phyloP scores from a whole-genome alignment of 805 yeast species.

The Candida adriatica region DNA sequence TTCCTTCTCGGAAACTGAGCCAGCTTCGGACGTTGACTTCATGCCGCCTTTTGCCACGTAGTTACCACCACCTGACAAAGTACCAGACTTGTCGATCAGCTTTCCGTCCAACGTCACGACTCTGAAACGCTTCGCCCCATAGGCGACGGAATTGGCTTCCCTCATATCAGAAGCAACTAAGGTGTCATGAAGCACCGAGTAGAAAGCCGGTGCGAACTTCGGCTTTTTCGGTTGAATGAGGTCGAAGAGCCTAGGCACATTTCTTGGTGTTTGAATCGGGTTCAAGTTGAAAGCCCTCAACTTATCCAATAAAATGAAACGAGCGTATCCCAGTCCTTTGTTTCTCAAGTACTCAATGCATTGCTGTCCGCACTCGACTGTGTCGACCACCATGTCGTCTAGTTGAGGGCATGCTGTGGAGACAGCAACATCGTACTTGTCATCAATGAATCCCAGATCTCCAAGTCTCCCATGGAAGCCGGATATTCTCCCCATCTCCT shows the following conservation, averaged over 20 bases:
- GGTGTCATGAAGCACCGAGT: constrained; percentile 80
- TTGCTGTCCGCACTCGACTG: constrained; percentile 60
- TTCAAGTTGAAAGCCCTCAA: constrained; percentile 54
- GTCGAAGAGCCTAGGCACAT: constrained; percentile 79
- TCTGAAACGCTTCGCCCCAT: constrained; percentile 70
- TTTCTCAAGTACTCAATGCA: constrained; percentile 80
- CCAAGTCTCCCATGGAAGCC: constrained; percentile 93
- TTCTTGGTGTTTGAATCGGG: constrained; percentile 62
- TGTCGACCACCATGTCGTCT: constrained; percentile 90
- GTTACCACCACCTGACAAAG: constrained; percentile 95
- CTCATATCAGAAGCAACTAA: constrained; percentile 72
- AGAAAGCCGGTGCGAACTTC: constrained; percentile 80
- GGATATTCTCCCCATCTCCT: constrained; percentile 70
- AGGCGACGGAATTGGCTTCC: constrained; percentile 86
- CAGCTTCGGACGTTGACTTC: constrained; percentile 38
- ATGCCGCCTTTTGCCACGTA: constrained; percentile 67
- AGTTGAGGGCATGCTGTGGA: constrained; percentile 91
- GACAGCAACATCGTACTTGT: constrained; percentile 83
- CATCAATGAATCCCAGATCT: constrained; percentile 86
- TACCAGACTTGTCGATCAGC: constrained; percentile 87
- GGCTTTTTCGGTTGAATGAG: constrained; percentile 61
- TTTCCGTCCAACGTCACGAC: constrained; percentile 94
- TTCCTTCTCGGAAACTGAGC: constrained; percentile 48
- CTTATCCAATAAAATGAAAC: constrained; percentile 74
- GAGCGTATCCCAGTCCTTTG: constrained; percentile 81